phyloP scores from a whole-genome alignment of 371 early-diverging fungal genomes.

The Haplosporangium sp. region DNA sequence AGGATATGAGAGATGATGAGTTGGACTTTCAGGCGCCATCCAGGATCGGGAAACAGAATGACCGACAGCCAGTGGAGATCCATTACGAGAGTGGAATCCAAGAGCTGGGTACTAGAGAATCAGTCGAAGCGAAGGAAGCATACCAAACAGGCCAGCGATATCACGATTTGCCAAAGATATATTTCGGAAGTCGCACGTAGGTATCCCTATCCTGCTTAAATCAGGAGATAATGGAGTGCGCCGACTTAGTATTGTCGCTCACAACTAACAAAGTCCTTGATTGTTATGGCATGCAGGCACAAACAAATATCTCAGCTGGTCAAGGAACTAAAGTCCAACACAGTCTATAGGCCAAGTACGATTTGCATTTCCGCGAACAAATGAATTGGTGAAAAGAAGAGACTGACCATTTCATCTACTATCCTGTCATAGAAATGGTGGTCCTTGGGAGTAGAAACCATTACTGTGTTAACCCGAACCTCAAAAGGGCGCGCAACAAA shows the following conservation, averaged over 20 bases:
- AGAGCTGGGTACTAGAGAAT: not conserved
- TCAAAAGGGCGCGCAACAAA: slow-evolving; percentile 57
- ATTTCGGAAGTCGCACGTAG: slow-evolving; percentile 69
- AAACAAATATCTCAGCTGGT: slow-evolving; percentile 68
- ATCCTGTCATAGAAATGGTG: slow-evolving; percentile 55
- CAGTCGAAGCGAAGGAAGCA: not conserved
- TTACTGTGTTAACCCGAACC: slow-evolving; percentile 60
- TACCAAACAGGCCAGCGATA: not conserved
- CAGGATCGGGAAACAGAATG: not conserved
- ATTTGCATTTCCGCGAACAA: not conserved
- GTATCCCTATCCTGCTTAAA: not conserved
- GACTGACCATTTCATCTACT: too few species aligned
- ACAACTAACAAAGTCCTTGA: not conserved
- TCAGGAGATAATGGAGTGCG: not conserved
- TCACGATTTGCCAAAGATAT: slow-evolving; percentile 56
- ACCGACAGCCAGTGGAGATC: slow-evolving; percentile 14
- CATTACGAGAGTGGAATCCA: slow-evolving; percentile 18
- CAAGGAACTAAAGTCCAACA: slow-evolving; percentile 63
- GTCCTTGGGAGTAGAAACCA: slow-evolving; percentile 69
- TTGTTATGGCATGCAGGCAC: slow-evolving; percentile 54
- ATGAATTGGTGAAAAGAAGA: not conserved
- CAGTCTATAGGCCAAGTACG: slow-evolving; percentile 65
- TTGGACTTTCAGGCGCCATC: slow-evolving; percentile 6
- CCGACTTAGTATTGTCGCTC: not conserved
- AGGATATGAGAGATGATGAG: not conserved